phyloP scores from a whole-genome alignment of 2,329 filamentous ascomycete genomes.

The Exophiala mesophila region DNA sequence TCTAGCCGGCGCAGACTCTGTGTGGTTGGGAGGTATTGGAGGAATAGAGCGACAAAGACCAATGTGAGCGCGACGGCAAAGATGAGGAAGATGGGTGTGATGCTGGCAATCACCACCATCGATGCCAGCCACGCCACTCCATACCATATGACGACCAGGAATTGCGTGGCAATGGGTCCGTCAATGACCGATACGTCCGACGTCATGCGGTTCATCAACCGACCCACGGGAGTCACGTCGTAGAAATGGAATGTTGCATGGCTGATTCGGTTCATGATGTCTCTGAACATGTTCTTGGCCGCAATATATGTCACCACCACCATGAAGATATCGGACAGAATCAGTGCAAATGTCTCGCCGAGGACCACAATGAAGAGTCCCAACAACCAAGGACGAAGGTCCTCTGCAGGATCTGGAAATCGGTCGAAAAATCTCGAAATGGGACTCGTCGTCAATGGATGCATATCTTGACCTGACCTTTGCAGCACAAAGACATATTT shows the following conservation, averaged over 20 bases:
- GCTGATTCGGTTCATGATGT: constrained; percentile 68
- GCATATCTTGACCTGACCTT: constrained; percentile 17
- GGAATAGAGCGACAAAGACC: constrained; percentile 68
- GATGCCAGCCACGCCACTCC: constrained; percentile 67
- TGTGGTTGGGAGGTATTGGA: constrained; percentile 73
- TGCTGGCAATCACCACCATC: constrained; percentile 70
- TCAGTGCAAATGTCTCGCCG: constrained; percentile 54
- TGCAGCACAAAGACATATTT: constrained; percentile 28
- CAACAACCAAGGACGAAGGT: constrained; percentile 70
- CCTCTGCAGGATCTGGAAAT: constrained; percentile 61
- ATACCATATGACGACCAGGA: constrained; percentile 66
- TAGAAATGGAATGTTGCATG: constrained; percentile 84
- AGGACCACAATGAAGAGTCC: constrained; percentile 64
- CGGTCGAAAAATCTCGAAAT: constrained; percentile 39
- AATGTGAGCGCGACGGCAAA: constrained; percentile 65
- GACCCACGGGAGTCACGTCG: constrained; percentile 81
- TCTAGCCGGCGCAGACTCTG: constrained; percentile 79
- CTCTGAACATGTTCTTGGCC: constrained; percentile 67
- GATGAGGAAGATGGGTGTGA: constrained; percentile 70
- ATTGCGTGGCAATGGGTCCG: constrained; percentile 71
- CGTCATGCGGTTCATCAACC: constrained; percentile 87
- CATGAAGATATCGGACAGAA: constrained; percentile 61
- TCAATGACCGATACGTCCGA: constrained; percentile 87
- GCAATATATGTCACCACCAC: constrained; percentile 75
- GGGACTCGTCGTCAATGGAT: constrained; percentile 24